Percentiles rank a stretch among this genome's conserved stretches.
These are phyloP conservation scores for Solanum hybrid DNA, from an alignment of 305 asterid genomes.

Conservation along the genomic window DNA sequence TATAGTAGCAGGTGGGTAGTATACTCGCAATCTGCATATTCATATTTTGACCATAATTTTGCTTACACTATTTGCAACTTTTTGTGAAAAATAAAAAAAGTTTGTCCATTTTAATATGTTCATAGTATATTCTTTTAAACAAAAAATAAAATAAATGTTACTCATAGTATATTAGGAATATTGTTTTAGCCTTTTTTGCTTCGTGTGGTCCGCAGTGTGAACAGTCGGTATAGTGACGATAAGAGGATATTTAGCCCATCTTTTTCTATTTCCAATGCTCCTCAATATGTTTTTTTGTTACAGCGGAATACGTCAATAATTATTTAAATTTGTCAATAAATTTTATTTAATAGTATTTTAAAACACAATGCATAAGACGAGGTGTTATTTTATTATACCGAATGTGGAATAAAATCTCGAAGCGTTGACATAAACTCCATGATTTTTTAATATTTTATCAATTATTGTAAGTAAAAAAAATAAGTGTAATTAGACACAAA, in stretches of 20 bases:
- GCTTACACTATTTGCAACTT: neutral
- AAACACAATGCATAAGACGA: neutral
- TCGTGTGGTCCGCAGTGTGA: neutral
- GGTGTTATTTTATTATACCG: no score
- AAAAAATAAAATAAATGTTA: neutral
- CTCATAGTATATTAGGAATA: neutral
- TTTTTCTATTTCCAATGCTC: neutral
- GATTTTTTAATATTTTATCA: neutral
- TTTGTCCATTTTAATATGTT: neutral
- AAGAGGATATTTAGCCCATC: neutral
- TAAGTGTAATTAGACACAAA: neutral
- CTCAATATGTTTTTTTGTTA: neutral
- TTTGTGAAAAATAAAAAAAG: neutral
- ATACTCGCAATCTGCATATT: neutral
- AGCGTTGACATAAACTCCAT: neutral
- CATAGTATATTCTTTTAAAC: neutral
- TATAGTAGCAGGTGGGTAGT: neutral
- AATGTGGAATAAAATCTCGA: no score
- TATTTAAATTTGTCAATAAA: neutral
- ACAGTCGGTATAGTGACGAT: neutral
- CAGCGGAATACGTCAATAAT: neutral
- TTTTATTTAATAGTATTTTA: neutral
- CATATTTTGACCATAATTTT: neutral
- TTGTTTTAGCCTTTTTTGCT: neutral
- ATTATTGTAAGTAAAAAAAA: accelerated